These are phyloP conservation scores for Raphanus sativus DNA, from an alignment of 345 rosid species.

Conservation along the genomic window DNA sequence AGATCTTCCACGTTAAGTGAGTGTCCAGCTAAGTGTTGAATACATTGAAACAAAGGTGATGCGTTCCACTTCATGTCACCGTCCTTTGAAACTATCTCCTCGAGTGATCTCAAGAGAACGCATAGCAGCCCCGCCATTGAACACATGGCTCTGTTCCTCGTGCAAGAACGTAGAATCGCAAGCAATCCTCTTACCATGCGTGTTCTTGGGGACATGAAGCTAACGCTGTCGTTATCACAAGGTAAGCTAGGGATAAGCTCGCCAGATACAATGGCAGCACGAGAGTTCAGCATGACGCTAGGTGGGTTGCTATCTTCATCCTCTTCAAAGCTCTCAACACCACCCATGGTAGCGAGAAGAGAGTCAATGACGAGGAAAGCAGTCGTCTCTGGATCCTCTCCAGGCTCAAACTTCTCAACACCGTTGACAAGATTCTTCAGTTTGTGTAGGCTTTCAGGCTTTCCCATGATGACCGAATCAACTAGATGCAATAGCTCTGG, in stretches of 20 bases:
- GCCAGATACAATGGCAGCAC: constrained; percentile 94
- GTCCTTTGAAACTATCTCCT: constrained; percentile 66
- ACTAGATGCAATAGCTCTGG: constrained; percentile 96
- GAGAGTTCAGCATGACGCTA: constrained; percentile 93
- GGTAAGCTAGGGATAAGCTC: constrained; percentile 90
- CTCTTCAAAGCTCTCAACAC: constrained; percentile 95
- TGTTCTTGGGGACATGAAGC: constrained; percentile 88
- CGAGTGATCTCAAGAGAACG: constrained; percentile 78
- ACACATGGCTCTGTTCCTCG: constrained; percentile 98
- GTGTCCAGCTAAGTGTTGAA: constrained; percentile 86
- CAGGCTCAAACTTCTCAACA: constrained; percentile 65
- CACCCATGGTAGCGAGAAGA: constrained; percentile 98
- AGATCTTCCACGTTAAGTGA: constrained; percentile 75
- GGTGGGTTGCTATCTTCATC: constrained; percentile 92
- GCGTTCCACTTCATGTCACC: constrained; percentile 65
- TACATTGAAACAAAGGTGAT: constrained; percentile 71
- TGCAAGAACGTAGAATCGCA: constrained; percentile 85
- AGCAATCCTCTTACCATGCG: constrained; percentile 90
- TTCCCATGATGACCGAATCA: constrained; percentile 98
- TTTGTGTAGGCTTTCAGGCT: constrained; percentile 81
- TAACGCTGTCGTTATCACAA: constrained; percentile 59
- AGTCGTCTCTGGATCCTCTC: constrained; percentile 71
- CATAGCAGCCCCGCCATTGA: constrained; percentile 81
- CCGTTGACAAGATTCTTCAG: constrained; percentile 83
- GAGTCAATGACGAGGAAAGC: constrained; percentile 88